A percentile compares a stretch with the other conserved stretches of the same genome.
Conservation (phyloP, 2,329 filamentous ascomycete genomes). For the Botryotinia calthae region DNA sequence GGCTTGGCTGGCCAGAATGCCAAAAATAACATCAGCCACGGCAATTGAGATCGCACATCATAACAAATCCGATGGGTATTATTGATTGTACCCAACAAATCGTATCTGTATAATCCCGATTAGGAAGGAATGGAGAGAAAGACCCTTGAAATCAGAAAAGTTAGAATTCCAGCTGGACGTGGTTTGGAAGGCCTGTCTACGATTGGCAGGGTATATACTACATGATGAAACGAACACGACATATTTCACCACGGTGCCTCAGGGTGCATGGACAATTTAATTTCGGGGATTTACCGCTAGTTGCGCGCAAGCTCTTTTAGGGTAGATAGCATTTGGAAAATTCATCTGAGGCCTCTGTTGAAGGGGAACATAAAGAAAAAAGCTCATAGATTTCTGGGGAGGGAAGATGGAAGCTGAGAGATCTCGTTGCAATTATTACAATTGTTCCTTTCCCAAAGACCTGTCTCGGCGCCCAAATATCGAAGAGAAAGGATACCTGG, state of each 20-base stretch:
- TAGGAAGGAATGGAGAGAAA: not conserved
- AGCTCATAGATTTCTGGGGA: not conserved
- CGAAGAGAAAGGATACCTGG: not conserved
- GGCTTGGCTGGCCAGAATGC: not conserved
- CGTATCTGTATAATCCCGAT: not conserved
- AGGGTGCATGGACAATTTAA: constrained; percentile 3
- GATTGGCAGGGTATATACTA: not conserved
- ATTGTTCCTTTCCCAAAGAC: not conserved
- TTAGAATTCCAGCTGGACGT: not conserved
- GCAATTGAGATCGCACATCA: not conserved
- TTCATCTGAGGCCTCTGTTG: not conserved
- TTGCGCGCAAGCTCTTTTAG: not conserved
- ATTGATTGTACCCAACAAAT: not conserved
- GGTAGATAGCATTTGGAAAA: not conserved
- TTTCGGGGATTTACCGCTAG: not conserved
- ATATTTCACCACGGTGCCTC: not conserved
- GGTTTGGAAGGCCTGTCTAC: not conserved
- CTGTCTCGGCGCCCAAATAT: not conserved
- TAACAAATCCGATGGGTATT: not conserved
- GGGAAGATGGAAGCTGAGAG: not conserved
- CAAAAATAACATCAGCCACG: not conserved
- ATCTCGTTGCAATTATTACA: not conserved
- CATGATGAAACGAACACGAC: not conserved
- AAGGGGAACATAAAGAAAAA: not conserved
- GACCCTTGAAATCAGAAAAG: not conserved